These are phyloP conservation scores for Suhomyces canberraensis DNA, from an alignment of 805 yeast genomes.

Conservation along the genomic window DNA sequence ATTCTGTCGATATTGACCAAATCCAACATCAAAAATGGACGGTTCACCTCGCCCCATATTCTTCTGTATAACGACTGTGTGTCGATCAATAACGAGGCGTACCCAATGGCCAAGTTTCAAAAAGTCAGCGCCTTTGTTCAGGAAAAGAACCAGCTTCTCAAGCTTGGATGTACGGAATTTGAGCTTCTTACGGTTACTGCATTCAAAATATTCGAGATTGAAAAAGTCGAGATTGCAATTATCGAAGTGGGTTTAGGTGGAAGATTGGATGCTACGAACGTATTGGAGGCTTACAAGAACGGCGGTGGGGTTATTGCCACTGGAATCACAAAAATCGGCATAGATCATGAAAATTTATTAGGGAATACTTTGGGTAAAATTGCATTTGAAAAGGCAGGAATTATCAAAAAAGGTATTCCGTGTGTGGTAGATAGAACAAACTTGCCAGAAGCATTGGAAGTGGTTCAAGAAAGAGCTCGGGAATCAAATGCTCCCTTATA, in stretches of 20 bases:
- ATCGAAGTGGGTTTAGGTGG: conserved; percentile 98
- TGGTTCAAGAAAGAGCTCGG: conserved; percentile 38
- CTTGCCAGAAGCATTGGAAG: conserved; percentile 45
- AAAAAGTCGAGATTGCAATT: conserved; percentile 67
- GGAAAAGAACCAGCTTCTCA: conserved; percentile 32
- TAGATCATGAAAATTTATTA: conserved; percentile 78
- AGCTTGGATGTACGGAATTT: conserved; percentile 78
- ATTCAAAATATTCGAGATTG: conserved; percentile 62
- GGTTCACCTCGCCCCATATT: conserved; percentile 88
- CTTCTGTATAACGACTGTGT: conserved; percentile 73
- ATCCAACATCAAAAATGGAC: conserved; percentile 56
- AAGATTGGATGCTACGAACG: conserved; percentile 83
- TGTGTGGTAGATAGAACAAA: conserved; percentile 75
- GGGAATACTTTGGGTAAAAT: conserved; percentile 66
- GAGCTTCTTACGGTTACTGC: conserved; percentile 86
- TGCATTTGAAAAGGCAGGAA: conserved; percentile 84
- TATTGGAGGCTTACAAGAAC: conserved; percentile 32
- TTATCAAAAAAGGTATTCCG: conserved; percentile 59
- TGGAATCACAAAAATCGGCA: conserved; percentile 79
- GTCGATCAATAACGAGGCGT: conserved; percentile 56
- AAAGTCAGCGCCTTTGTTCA: conserved; percentile 42
- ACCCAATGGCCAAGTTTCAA: conserved; percentile 45
- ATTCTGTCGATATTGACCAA: conserved; percentile 58
- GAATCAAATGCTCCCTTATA: conserved; percentile 25
- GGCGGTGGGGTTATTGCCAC: conserved; percentile 50